These are phyloP conservation scores for Tubosaeta brunneosetosa DNA, from an alignment of 768 basidiomycete genomes.

Conservation along the genomic window DNA sequence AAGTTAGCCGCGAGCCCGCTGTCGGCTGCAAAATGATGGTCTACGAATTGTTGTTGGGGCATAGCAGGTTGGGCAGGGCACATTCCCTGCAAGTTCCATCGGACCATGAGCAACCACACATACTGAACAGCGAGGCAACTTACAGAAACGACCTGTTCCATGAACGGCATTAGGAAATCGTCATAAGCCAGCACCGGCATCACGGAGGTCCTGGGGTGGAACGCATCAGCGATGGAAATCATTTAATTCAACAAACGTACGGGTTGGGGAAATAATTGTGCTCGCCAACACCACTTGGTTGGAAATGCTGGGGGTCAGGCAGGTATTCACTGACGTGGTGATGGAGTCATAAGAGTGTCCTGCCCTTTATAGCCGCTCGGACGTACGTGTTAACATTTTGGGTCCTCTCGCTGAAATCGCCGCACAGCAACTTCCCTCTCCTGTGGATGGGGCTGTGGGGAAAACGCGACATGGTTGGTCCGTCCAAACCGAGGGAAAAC, in stretches of 20 bases:
- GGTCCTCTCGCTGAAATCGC: background rate
- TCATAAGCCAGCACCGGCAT: background rate
- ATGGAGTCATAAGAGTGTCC: slow-evolving; percentile 4
- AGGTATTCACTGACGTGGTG: slow-evolving; percentile 4
- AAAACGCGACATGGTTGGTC: background rate
- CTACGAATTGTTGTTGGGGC: background rate
- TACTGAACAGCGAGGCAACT: background rate
- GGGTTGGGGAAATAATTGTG: background rate
- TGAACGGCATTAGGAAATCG: background rate
- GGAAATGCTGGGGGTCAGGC: background rate
- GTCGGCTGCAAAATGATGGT: background rate
- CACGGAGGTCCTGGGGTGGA: slow-evolving; percentile 7
- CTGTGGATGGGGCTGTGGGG: slow-evolving; percentile 20
- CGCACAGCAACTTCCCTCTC: slow-evolving; percentile 16
- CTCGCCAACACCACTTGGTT: background rate
- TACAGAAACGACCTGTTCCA: slow-evolving; percentile 4
- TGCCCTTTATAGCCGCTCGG: slow-evolving; percentile 11
- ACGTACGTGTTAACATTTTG: slow-evolving; percentile 11
- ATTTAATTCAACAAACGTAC: slow-evolving; percentile 8
- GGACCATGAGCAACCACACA: background rate
- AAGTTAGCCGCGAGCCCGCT: background rate
- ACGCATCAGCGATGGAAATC: background rate
- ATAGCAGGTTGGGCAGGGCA: background rate
- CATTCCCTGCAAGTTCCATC: slow-evolving; percentile 8
- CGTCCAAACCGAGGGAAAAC: background rate